Evolutionary conservation across 2,329 filamentous ascomycete genomes (phyloP).

Genomic region (Chrysoporthe puriensis): DNA sequence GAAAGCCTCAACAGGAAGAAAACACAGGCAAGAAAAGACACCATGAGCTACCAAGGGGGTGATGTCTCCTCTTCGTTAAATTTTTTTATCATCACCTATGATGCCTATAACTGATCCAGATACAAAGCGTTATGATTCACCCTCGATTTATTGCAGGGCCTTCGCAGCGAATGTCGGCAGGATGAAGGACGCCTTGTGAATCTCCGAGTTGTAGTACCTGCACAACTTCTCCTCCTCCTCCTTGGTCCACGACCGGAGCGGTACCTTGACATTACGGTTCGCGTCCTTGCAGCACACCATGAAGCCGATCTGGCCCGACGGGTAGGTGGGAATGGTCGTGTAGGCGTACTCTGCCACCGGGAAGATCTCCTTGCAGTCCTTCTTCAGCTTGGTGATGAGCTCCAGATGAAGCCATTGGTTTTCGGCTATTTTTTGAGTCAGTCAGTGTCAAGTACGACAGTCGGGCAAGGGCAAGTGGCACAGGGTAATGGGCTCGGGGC

Average conservation of each 20-base stretch:
- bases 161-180: constrained; percentile 92
- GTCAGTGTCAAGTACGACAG: constrained; percentile 12
- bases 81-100: background rate
- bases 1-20: background rate
- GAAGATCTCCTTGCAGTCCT: constrained; percentile 96
- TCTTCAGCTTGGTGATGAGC: constrained; percentile 93
- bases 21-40: background rate
- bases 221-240: constrained; percentile 93
- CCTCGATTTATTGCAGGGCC: constrained; percentile 55
- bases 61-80: background rate
- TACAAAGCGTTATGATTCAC: background rate
- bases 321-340: constrained; percentile 99
- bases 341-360: constrained; percentile 97
- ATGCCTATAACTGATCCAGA: constrained; percentile 2
- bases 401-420: constrained; percentile 99
- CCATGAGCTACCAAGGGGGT: background rate
- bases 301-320: constrained; percentile 98
- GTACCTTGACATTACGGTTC: constrained; percentile 80
- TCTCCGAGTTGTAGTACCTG: constrained; percentile 96
- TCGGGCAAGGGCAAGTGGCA: background rate
- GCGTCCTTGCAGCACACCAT: constrained; percentile 96
- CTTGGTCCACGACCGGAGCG: constrained; percentile 76
- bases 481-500: background rate
- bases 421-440: constrained; percentile 66
- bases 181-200: constrained; percentile 93